These are phyloP conservation scores for Leishmania martiniquensis DNA, from an alignment of 208 protist genomes.

Conservation along the genomic window DNA sequence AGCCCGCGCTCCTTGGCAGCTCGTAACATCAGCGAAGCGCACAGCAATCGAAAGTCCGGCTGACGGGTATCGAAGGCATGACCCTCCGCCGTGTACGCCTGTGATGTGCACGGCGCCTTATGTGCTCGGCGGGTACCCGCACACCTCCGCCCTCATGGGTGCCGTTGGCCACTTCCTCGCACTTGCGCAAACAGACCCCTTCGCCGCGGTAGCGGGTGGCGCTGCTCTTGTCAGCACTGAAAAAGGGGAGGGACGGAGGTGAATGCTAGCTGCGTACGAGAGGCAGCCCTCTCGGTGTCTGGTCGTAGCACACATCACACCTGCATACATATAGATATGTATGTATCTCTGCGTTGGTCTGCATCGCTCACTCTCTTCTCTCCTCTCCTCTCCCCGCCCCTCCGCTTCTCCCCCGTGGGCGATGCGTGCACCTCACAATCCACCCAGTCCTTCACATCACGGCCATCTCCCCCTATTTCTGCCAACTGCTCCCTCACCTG, in stretches of 20 bases:
- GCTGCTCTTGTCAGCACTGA: too few species aligned
- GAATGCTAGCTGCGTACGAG: too few species aligned
- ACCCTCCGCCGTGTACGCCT: neutral
- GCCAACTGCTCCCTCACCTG: neutral
- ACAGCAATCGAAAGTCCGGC: neutral
- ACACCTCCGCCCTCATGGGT: neutral
- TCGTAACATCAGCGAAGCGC: neutral
- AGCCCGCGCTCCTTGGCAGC: neutral
- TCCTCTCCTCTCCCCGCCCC: neutral
- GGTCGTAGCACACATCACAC: too few species aligned
- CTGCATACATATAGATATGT: too few species aligned
- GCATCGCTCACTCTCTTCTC: neutral
- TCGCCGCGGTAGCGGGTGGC: too few species aligned
- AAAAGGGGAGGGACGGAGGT: too few species aligned
- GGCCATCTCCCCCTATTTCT: neutral
- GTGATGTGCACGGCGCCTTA: neutral
- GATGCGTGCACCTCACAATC: neutral
- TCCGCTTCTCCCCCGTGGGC: too few species aligned
- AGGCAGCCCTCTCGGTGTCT: too few species aligned
- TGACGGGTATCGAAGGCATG: neutral
- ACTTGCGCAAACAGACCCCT: neutral
- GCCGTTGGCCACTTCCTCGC: neutral
- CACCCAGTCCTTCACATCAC: neutral
- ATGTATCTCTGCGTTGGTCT: too few species aligned
- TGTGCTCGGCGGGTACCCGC: too few species aligned